phyloP scores from a whole-genome alignment of 805 yeast genomes.

The Metschnikowia chrysomelidarum region DNA sequence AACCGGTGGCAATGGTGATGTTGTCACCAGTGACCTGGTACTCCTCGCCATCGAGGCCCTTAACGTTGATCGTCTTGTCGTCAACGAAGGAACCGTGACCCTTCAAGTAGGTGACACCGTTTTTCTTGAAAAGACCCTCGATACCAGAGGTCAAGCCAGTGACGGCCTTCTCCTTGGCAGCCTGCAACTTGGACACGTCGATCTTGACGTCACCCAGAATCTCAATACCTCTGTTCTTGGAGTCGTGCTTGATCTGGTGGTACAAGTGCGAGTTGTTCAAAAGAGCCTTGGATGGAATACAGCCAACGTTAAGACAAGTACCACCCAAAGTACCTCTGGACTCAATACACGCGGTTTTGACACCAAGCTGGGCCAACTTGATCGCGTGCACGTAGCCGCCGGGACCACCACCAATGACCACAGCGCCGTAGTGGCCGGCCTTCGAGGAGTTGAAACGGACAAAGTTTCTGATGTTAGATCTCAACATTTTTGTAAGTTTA shows the following conservation, averaged over 20 bases:
- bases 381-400: constrained; percentile 99
- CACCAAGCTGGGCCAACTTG: constrained; percentile 95
- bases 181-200: constrained; percentile 78
- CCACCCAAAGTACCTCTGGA: constrained; percentile 97
- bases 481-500: constrained; percentile 20
- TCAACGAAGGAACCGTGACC: constrained; percentile 88
- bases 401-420: constrained; percentile 98
- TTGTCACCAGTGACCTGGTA: constrained; percentile 75
- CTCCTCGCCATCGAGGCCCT: constrained; percentile 84
- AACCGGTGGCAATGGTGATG: constrained; percentile 95
- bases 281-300: constrained; percentile 96
- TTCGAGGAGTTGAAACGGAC: constrained; percentile 43
- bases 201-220: constrained; percentile 68
- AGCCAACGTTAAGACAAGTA: constrained; percentile 97
- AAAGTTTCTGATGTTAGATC: constrained; percentile 30
- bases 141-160: constrained; percentile 89
- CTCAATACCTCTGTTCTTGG: constrained; percentile 87
- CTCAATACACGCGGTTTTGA: constrained; percentile 93
- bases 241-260: constrained; percentile 85
- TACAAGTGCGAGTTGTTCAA: constrained; percentile 91
- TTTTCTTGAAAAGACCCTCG: constrained; percentile 92
- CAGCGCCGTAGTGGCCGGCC: constrained; percentile 74
- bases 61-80: constrained; percentile 74
- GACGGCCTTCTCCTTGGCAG: constrained; percentile 90
- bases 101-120: constrained; percentile 91